phyloP scores from a whole-genome alignment of 2,329 filamentous ascomycete genomes.

The Diaporthe citriasiana region DNA sequence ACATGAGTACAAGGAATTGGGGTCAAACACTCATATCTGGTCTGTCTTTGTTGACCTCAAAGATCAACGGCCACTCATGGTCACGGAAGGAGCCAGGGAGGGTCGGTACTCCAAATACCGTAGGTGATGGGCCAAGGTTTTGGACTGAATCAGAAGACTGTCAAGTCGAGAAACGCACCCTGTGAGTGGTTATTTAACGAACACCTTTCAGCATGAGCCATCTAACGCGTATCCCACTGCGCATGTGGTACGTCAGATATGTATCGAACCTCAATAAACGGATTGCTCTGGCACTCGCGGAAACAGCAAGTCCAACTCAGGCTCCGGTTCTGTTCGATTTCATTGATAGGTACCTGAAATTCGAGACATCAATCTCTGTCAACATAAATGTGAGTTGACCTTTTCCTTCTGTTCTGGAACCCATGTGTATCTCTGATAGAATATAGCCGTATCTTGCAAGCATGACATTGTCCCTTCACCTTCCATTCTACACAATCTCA shows the following conservation, averaged over 20 bases:
- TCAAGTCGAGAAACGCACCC: conserved; percentile 9
- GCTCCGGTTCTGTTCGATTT: conserved; percentile 13
- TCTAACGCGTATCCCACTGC: not conserved
- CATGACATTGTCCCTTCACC: not conserved
- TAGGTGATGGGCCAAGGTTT: not conserved
- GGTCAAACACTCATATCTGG: not conserved
- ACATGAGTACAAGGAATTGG: not conserved
- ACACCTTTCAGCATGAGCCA: too few species aligned
- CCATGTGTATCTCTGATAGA: not conserved
- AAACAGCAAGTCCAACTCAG: conserved; percentile 11
- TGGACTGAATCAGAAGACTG: not conserved
- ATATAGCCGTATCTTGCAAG: not conserved
- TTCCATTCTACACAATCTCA: conserved; percentile 10
- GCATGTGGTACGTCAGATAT: not conserved
- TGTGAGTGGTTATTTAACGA: not conserved
- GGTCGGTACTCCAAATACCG: too few species aligned
- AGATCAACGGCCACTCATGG: not conserved
- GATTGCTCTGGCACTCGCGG: not conserved
- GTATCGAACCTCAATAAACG: not conserved
- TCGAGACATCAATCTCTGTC: not conserved
- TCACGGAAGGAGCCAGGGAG: too few species aligned
- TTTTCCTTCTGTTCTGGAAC: too few species aligned
- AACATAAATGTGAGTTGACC: not conserved
- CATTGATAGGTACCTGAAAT: conserved; percentile 12
- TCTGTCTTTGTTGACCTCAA: not conserved